Evolutionary conservation across 2,329 filamentous ascomycete genomes (phyloP), one percentile per base, ranked within the genome.

Genomic region (Fusarium sublunatum): DNA sequence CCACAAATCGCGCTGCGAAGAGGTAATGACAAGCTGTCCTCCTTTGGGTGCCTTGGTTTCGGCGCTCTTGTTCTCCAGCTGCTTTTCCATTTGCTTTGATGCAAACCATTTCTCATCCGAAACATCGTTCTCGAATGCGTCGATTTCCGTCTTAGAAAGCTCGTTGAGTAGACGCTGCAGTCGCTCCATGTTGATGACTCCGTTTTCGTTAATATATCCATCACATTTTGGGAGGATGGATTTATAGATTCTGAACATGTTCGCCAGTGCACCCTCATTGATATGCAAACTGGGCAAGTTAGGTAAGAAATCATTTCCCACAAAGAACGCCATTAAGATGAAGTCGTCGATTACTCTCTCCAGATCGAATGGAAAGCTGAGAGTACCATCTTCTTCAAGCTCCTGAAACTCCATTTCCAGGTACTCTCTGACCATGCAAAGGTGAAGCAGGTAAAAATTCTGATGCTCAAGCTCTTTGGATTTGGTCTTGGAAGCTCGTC

Each of bases 241-340:
- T 78, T 98, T 98, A 83, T 99, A 99, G 58, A 97, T 88, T 73
- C 91, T 90, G 77, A 99, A 99, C 95, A 99, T 99, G 73, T 95
- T 89, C 24, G 94, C 92, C 76, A 99, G 81, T 22, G 96, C 95
- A 65, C 95, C 96, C 78, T 99, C 96, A 77, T 99, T 99, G 78
- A 99, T 99, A 78, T 99, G 95, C 65, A 99, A 80, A 73, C 96
- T 92, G 6, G 96, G 96, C 56, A 99, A 83, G 78, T 99, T 97
- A 4, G 95, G 95, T 76, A 99, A 85, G 80, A 99, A 99, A 85
- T 99, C 95, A 78, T 99, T 99, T 74, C 95, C 95, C 71, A 99
- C 92, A 77, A 99, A 99, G 81, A 99, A 99, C 43, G 93, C 94
- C 93, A 99, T 97, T 60, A 99, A 86, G 74, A 99, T 98, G 77